Conservation (phyloP, 148 eudicot genomes). For the Camellia sinensis region DNA sequence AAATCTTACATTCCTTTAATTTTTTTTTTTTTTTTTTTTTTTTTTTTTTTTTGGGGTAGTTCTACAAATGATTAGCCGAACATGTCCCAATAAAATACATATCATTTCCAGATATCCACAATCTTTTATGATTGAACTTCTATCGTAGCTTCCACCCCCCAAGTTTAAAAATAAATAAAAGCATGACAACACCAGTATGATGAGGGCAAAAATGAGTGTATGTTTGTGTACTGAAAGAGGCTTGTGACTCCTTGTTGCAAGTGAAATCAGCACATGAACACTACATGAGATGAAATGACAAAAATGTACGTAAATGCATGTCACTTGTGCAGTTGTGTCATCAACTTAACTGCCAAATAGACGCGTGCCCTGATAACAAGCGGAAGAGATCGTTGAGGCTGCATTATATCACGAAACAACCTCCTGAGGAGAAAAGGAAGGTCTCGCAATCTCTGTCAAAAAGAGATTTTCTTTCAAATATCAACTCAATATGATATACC, state of each 20-base stretch:
- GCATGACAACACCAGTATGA: too few relatives aligned
- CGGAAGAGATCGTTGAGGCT: slow-evolving; percentile 90
- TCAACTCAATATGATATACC: not conserved
- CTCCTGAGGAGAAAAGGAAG: slow-evolving; percentile 93
- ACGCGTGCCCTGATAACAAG: slow-evolving; percentile 75
- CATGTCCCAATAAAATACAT: too few relatives aligned
- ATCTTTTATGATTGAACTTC: too few relatives aligned
- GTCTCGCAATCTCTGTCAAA: slow-evolving; percentile 70
- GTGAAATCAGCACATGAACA: not conserved
- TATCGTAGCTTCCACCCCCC: too few relatives aligned
- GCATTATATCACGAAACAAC: slow-evolving; percentile 61
- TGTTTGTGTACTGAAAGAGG: not conserved
- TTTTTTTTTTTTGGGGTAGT: too few relatives aligned
- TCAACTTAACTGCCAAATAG: slow-evolving; percentile 83
- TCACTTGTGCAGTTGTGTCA: not conserved
- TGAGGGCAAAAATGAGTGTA: not conserved
- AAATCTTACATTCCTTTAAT: too few relatives aligned
- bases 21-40: too few relatives aligned
- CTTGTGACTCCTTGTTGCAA: not conserved
- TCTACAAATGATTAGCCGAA: too few relatives aligned
- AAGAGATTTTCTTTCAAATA: not conserved
- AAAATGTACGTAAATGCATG: not conserved
- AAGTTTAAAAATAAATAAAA: too few relatives aligned
- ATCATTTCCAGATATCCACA: too few relatives aligned
- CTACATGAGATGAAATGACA: not conserved